Evolutionary conservation across 441 rosid species (phyloP).

Genomic region (Gossypium davidsonii): DNA sequence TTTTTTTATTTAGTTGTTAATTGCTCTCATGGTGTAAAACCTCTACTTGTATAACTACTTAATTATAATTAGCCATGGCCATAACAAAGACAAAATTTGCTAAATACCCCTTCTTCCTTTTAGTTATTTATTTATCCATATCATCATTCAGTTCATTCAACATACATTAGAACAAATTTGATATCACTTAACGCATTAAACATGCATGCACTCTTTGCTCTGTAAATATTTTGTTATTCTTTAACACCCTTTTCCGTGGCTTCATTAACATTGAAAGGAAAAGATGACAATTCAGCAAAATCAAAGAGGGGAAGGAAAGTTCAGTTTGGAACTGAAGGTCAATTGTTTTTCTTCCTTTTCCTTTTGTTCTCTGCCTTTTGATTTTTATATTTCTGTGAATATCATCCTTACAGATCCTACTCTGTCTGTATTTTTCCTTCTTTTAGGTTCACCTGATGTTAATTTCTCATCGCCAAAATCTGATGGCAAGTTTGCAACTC

Average conservation of each 20-base stretch:
- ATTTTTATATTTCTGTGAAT: background rate
- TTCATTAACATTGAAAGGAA: slow-evolving; percentile 27
- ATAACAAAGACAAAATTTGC: background rate
- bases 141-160: too few relatives aligned
- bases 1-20: background rate
- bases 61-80: background rate
- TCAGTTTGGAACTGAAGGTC: slow-evolving; percentile 46
- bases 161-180: background rate
- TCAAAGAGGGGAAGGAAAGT: slow-evolving; percentile 56
- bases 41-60: background rate
- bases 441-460: slow-evolving; percentile 28
- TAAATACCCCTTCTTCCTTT: background rate
- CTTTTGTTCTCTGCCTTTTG: background rate
- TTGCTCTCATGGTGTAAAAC: background rate
- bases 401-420: background rate
- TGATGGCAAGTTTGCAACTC: slow-evolving; percentile 28
- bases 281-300: slow-evolving; percentile 41
- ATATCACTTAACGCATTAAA: background rate
- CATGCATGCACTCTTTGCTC: background rate
- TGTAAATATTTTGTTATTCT: background rate
- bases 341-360: background rate
- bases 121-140: too few relatives aligned
- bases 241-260: slow-evolving; percentile 1
- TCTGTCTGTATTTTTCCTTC: slow-evolving; percentile 2
- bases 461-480: slow-evolving; percentile 28